A percentile compares a stretch with the other conserved stretches of the same genome.
phyloP scores from a whole-genome alignment of 192 early-diverging fungal species.

The Backusella tuberculispora region DNA sequence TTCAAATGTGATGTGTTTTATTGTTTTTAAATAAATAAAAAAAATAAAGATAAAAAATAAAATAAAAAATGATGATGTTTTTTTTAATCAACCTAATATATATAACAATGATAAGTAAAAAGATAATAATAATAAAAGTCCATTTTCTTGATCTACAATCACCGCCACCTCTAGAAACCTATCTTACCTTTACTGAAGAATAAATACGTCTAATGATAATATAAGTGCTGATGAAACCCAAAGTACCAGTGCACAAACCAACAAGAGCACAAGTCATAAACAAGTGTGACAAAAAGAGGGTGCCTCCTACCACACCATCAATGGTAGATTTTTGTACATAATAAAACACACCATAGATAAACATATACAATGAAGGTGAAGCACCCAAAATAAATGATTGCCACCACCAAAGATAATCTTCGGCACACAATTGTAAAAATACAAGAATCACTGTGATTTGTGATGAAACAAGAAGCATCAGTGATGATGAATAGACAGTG shows the following conservation, averaged over 20 bases:
- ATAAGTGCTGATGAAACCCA: constrained; percentile 77
- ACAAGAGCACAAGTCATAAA: constrained; percentile 70
- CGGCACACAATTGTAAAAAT: constrained; percentile 68
- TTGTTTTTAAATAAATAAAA: no score
- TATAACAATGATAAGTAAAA: no score
- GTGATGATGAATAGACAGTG: constrained; percentile 63
- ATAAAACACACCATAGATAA: constrained; percentile 59
- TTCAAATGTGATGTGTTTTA: no score
- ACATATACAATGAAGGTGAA: constrained; percentile 26
- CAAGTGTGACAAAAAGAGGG: constrained; percentile 78
- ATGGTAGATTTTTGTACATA: constrained; percentile 73
- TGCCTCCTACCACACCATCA: constrained; percentile 62
- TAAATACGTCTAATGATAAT: constrained; percentile 78
- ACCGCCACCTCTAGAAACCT: background rate
- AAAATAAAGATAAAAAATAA: no score
- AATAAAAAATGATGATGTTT: no score
- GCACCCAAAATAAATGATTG: constrained; percentile 78
- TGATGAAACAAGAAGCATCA: constrained; percentile 57
- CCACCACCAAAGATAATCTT: constrained; percentile 95
- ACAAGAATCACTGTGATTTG: constrained; percentile 71
- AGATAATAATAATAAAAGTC: no score
- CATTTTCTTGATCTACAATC: background rate
- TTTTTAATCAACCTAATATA: no score
- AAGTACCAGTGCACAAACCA: constrained; percentile 72
- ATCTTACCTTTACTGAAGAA: constrained; percentile 72